Percentiles rank a stretch among this genome's conserved stretches.
phyloP scores from a whole-genome alignment of 1,139 yeast genomes.

The Groenewaldozyma auringiensis region DNA sequence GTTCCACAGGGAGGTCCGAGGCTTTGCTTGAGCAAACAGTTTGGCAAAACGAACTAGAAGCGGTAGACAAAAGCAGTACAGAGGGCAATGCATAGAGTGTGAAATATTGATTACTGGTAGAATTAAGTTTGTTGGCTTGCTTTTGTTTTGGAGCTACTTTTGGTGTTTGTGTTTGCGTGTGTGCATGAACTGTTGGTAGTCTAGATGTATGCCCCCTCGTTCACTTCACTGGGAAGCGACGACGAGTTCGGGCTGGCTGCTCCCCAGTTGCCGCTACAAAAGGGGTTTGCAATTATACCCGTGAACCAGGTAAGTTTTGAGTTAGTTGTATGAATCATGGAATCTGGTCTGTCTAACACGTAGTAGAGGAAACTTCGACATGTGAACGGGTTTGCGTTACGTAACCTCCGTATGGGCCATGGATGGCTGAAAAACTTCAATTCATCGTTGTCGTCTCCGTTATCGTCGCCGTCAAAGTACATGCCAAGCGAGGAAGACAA shows the following conservation, averaged over 20 bases:
- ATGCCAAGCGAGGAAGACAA: not conserved
- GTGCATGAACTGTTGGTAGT: no score
- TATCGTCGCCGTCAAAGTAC: not conserved
- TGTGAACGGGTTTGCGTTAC: constrained; percentile 17
- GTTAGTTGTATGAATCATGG: not conserved
- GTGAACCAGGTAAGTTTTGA: constrained; percentile 14
- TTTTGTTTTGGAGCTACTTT: no score
- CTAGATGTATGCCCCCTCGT: constrained; percentile 15
- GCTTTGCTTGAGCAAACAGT: no score
- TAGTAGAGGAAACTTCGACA: constrained; percentile 19
- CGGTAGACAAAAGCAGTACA: no score
- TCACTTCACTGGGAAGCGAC: constrained; percentile 10
- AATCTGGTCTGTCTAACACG: no score
- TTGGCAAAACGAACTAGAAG: no score
- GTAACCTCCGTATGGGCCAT: constrained; percentile 11
- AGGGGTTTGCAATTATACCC: constrained; percentile 18
- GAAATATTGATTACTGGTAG: no score
- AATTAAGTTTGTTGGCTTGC: no score
- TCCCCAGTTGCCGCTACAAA: constrained; percentile 14
- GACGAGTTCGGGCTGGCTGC: constrained; percentile 11
- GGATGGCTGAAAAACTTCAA: not conserved
- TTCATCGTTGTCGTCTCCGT: constrained; percentile 1
- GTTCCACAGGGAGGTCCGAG: no score
- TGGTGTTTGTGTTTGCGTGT: no score
- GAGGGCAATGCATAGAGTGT: no score